A percentile compares a stretch with the other conserved stretches of the same genome.
phyloP scores from a whole-genome alignment of 371 early-diverging fungal species.

The Saksenaea oblongispora region DNA sequence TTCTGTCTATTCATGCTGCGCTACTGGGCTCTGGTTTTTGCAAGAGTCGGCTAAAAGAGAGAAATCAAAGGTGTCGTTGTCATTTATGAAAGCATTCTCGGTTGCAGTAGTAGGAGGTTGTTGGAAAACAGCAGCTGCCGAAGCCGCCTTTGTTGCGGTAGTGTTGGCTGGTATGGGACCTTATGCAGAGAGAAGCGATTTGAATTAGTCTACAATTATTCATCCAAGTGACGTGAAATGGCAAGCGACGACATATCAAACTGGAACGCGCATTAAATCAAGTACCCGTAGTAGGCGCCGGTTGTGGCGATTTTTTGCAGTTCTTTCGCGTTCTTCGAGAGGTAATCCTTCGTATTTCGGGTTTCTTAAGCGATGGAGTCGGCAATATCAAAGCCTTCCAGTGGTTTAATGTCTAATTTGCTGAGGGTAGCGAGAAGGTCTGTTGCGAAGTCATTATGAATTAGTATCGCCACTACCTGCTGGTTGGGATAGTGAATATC shows the following conservation, averaged over 20 bases:
- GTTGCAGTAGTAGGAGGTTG: no score
- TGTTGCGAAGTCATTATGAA: background rate
- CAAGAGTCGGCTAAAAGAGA: background rate
- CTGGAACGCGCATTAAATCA: background rate
- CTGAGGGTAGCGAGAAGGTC: background rate
- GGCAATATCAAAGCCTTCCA: background rate
- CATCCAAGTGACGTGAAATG: background rate
- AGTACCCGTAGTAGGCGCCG: background rate
- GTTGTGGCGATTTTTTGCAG: background rate
- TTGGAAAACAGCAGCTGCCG: no score
- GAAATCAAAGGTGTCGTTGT: background rate
- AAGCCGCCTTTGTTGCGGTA: background rate
- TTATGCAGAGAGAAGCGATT: background rate
- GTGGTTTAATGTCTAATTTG: background rate
- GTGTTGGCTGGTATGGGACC: background rate
- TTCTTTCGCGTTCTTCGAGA: background rate
- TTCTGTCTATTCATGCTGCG: background rate
- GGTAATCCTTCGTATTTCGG: background rate
- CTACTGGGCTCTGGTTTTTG: background rate
- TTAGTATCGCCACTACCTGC: background rate
- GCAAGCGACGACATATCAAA: background rate
- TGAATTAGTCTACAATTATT: background rate
- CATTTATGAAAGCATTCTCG: no score
- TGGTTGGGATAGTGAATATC: background rate
- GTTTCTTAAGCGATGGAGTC: background rate